A percentile compares a stretch with the other conserved stretches of the same genome.
Evolutionary conservation across 495 filamentous ascomycete species (phyloP).

Genomic region (Xylaria curta): DNA sequence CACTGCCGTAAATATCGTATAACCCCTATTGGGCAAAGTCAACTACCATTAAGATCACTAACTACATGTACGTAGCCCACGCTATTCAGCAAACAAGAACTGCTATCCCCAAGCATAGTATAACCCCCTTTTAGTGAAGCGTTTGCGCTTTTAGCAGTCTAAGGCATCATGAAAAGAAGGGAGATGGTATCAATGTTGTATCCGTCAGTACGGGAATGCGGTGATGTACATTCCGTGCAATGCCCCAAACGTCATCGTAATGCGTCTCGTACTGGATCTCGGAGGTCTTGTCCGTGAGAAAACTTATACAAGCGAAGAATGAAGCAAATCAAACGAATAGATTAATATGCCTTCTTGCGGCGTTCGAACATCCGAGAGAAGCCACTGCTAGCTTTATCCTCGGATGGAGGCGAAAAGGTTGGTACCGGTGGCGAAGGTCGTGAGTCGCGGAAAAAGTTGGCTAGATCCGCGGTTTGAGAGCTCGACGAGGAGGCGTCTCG

Average conservation of each 20-base stretch:
- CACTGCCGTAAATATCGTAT: conserved; percentile 22
- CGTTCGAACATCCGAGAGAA: conserved; percentile 43
- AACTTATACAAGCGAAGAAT: not conserved
- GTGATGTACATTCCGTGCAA: not conserved
- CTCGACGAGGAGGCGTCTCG: conserved; percentile 53
- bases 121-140: not conserved
- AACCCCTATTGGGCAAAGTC: not conserved
- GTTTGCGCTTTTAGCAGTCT: not conserved
- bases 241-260: not conserved
- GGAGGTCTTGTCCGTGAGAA: not conserved
- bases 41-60: conserved; percentile 9
- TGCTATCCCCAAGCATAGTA: not conserved
- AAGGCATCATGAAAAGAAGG: conserved; percentile 14
- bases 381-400: conserved; percentile 35
- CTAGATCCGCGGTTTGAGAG: conserved; percentile 70
- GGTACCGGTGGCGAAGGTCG: conserved; percentile 64
- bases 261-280: not conserved
- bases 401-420: conserved; percentile 28
- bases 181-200: conserved; percentile 33
- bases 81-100: conserved; percentile 3
- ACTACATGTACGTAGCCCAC: not conserved
- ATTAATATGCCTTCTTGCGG: conserved; percentile 42
- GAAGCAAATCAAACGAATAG: not conserved
- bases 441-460: conserved; percentile 79
- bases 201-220: not conserved